A percentile compares a stretch with the other conserved stretches of the same genome.
Evolutionary conservation across 148 eudicot genomes (phyloP).

Genomic region (Selenicereus undatus): DNA sequence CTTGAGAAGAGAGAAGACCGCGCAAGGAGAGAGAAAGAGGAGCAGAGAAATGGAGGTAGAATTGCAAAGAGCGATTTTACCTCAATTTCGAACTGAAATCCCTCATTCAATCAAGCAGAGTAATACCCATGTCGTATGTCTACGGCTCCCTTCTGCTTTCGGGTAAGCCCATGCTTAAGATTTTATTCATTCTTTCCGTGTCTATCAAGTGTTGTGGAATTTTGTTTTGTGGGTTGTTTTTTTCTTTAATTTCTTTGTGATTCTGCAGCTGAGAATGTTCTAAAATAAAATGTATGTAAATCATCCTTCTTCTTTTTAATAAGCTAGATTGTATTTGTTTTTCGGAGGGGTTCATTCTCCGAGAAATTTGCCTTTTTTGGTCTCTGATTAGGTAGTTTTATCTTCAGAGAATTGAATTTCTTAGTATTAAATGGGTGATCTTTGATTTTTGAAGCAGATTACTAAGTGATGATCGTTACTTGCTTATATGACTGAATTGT

Average conservation of each 20-base stretch:
- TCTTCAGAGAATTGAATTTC: too few species aligned
- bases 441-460: too few species aligned
- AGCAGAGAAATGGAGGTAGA: slow-evolving; percentile 25
- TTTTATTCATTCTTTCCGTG: background rate
- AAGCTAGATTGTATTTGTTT: too few species aligned
- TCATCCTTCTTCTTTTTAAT: too few species aligned
- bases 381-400: too few species aligned
- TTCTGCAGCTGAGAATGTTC: background rate
- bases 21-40: background rate
- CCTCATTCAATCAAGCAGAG: slow-evolving; percentile 13
- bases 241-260: background rate
- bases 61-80: slow-evolving; percentile 18
- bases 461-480: background rate
- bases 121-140: slow-evolving; percentile 7
- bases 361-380: too few species aligned
- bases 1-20: background rate
- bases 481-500: background rate
- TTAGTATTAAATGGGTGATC: too few species aligned
- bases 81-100: slow-evolving; percentile 23
- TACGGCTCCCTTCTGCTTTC: slow-evolving; percentile 25
- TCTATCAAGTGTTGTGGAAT: background rate
- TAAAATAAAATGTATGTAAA: too few species aligned
- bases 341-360: too few species aligned
- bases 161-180: slow-evolving; percentile 15
- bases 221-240: background rate